Base-by-base conservation (phyloP, 805 yeast species). In the Cyberlindnera subsufficiens region DNA sequence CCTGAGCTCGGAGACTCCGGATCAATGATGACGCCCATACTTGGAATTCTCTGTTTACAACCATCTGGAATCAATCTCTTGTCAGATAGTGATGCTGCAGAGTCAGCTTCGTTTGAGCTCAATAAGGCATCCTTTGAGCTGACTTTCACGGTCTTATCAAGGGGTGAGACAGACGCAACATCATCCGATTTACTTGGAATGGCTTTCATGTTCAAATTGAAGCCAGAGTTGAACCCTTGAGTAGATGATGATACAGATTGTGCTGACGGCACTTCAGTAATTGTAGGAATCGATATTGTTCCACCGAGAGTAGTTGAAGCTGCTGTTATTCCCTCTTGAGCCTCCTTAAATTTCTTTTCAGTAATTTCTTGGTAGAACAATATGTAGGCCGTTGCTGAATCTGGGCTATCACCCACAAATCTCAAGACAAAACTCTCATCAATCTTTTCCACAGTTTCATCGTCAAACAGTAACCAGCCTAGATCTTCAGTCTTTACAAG, bases 391-490 rank as follows among this genome's bases (percentile, higher is more conserved):
- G 96, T 83, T 0, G 96, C 89, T 55, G 87, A 72, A 7, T 95
- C 93, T 3, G 86, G 83, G 4, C 84, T 80, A 59, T 87, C 91
- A 22, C 98, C 98, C 55, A 87, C 83, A 56, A 90, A 93, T 53
- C 84, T 76, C 61, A 80, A 72, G 3, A 93, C 96, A 51, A 83
- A 88, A 33, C 77, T 69, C 48, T 88, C 96, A 51, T 82, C 88
- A 9, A 93, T 89, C 14, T 83, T 67, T 59, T 91, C 97, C 2
- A 91, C 96, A 5, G 93, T 81, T 61, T 93, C 98, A 61, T 93
- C 99, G 60, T 93, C 99, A 65, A 86, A 93, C 44, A 93, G 65
- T 27, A 93, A 66, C 99, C 99, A 93, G 0, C 96, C 90, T 33
- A 78, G 76, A 18, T 75, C 71, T 42, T 76, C 80, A 5, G 89